phyloP scores from a whole-genome alignment of 2,329 filamentous ascomycete genomes.

The Cladophialophora chaetospira region DNA sequence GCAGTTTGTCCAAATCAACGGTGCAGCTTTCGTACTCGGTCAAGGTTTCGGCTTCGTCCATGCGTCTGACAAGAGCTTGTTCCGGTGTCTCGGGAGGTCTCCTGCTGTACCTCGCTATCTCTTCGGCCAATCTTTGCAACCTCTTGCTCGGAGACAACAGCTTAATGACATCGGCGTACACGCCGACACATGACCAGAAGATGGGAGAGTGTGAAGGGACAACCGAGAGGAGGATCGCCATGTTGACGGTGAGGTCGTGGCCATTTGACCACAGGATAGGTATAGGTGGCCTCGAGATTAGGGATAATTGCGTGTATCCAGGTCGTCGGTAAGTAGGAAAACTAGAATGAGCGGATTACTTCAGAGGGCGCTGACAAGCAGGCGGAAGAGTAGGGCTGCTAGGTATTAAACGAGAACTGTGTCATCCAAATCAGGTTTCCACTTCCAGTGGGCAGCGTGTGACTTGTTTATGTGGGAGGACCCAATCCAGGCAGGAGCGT shows the following conservation, averaged over 20 bases:
- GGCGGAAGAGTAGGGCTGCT: constrained; percentile 6
- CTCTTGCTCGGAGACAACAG: constrained; percentile 26
- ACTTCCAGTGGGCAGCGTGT: constrained; percentile 4
- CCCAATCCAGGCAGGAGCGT: not conserved
- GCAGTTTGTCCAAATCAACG: constrained; percentile 73
- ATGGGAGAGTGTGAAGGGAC: constrained; percentile 16
- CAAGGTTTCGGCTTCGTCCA: constrained; percentile 63
- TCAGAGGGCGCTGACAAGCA: not conserved
- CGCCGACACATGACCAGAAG: constrained; percentile 27
- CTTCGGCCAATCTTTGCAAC: constrained; percentile 22
- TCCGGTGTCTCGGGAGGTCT: constrained; percentile 20
- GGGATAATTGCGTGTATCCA: not conserved
- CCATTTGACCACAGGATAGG: constrained; percentile 58
- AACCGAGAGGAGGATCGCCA: constrained; percentile 68
- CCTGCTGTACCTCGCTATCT: constrained; percentile 27
- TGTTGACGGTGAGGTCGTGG: constrained; percentile 58
- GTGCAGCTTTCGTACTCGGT: constrained; percentile 76
- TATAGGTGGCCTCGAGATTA: not conserved
- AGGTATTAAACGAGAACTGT: constrained; percentile 5
- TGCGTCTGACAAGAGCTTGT: constrained; percentile 15
- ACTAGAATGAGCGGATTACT: constrained; percentile 4
- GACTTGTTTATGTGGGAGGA: not conserved
- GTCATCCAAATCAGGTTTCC: constrained; percentile 11
- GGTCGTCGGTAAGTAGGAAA: not conserved
- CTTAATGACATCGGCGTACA: constrained; percentile 28